Evolutionary conservation across 2,329 filamentous ascomycete genomes (phyloP), one percentile per base, ranked within the genome.

Genomic region (Fusarium subtropicale): DNA sequence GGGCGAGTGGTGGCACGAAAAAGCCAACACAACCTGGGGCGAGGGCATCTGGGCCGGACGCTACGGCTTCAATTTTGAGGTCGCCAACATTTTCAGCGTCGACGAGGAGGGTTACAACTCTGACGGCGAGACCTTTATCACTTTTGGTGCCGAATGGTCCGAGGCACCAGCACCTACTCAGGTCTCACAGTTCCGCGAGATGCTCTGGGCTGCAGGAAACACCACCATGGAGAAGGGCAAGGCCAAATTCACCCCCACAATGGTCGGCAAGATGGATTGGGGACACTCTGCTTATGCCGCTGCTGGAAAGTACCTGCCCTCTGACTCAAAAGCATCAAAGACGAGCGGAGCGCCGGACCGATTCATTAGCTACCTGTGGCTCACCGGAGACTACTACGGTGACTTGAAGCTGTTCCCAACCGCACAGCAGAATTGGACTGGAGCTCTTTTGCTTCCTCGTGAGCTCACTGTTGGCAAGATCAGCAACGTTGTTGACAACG

Each of bases 21-120:
- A 69, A n/a, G 76, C 75, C 20, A 79, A 79, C 58, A 69, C 77
- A 5, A 79, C 77, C 0, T 79, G 78, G 77, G 77, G 77, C 4
- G 69, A 73, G 24, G 77, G 77, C 11, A 48, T 71, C 22, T 79
- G 78, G 76, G 78, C 77, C 3, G 80, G 80, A 3, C 72, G 75
- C 2, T 81, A 76, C 67, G 80, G 80, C 1, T 84, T 77, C 75
- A 85, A 85, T 63, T 83, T 83, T 42, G 83, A 85, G 67, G 80
- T 82, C 13, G 75, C 65, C 22, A 84, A 83, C 41, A 64, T 82
- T 18, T 82, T 84, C 68, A 71, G 76, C 16, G 69, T 84, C 5
- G 77, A 81, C 18, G 73, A 77, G 22, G 58, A 77, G 7, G 81
- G 81, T 13, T 82, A 81, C 52, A 81, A 78, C 51, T 61, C 76